Base-by-base conservation (phyloP, 306 rosid genomes). In the Quercus mongolica region DNA sequence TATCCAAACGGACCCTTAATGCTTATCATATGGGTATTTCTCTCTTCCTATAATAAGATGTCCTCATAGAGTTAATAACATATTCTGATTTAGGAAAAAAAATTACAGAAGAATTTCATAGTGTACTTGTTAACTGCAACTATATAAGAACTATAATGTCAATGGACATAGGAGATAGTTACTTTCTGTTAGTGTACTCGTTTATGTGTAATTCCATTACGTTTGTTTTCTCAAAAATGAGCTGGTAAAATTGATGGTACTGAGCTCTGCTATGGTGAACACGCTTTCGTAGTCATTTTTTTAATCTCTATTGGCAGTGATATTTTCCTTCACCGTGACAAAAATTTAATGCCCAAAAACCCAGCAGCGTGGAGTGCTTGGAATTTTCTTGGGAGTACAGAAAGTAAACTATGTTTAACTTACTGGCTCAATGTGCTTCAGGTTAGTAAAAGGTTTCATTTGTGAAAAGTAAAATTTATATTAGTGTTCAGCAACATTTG, bases 291-390 rank as follows among this genome's bases (percentile, higher is more conserved):
- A 87, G 81, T 69, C 83, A 80, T 79, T 78, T 68, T 76, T 86
- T 75, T 71, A 76, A 80, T 87, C 57, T 89, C 75, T 86, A 70
- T 82, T 90, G 92, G 90, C 98, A 94, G 98, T 86, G 97, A 94
- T 73, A 90, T 92, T 87, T 91, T 77, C 85, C 97, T 94, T 73
- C 98, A 94, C 56, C 97, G 95, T 63, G 98, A 94, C 90, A 85
- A 91, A 92, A 82, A 41, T 51, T 85, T 94, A 61, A 94, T 94
- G 97, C 98, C 98, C 79, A 86, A 71, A 91, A 92, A 94, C 83
- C 92, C 86, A 80, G 92, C 94, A 56, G 98, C 97, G 67, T 94
- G 98, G 98, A 92, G 97, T 81, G 97, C 98, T 8, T 94, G 98
- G 98, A 94, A 92, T 86, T 94, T 91, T 83, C 94, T 91, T 46